Percentiles rank a stretch among this genome's conserved stretches.
phyloP scores from a whole-genome alignment of 2,329 filamentous ascomycete species.

The Zymoseptoria tritici region DNA sequence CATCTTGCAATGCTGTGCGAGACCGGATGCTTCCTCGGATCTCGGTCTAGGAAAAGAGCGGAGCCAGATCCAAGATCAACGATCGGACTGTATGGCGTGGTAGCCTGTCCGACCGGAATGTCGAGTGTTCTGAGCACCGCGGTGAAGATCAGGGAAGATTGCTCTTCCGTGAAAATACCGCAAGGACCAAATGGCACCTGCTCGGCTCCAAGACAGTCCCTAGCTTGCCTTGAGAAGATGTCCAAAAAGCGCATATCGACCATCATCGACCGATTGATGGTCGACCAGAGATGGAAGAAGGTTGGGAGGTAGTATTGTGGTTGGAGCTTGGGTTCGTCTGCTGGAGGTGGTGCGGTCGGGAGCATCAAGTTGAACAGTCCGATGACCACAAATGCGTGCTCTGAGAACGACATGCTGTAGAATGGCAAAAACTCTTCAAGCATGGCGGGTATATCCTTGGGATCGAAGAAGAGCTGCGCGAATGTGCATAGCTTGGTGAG shows the following conservation, averaged over 20 bases:
- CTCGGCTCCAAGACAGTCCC: slow-evolving; percentile 68
- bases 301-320: slow-evolving; percentile 86
- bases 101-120: slow-evolving; percentile 93
- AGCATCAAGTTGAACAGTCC: slow-evolving; percentile 80
- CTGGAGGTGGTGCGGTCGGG: slow-evolving; percentile 71
- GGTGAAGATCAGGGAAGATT: slow-evolving; percentile 89
- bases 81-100: slow-evolving; percentile 74
- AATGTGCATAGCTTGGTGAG: slow-evolving; percentile 86
- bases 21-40: slow-evolving; percentile 85
- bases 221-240: slow-evolving; percentile 75
- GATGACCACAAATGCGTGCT: slow-evolving; percentile 87
- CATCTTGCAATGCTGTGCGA: slow-evolving; percentile 88
- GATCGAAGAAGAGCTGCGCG: slow-evolving; percentile 87
- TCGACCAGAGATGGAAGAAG: slow-evolving; percentile 92
- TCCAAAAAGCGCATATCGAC: slow-evolving; percentile 86
- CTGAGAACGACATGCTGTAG: slow-evolving; percentile 88
- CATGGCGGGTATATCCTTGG: slow-evolving; percentile 70
- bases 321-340: slow-evolving; percentile 65
- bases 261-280: slow-evolving; percentile 80
- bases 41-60: slow-evolving; percentile 80
- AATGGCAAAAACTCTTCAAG: slow-evolving; percentile 47
- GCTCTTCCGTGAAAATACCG: slow-evolving; percentile 86
- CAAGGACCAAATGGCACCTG: slow-evolving; percentile 76
- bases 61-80: slow-evolving; percentile 79
- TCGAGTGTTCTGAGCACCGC: slow-evolving; percentile 82